These are phyloP conservation scores for Gentiana macrophylla DNA, from an alignment of 257 asterid genomes.

Conservation along the genomic window DNA sequence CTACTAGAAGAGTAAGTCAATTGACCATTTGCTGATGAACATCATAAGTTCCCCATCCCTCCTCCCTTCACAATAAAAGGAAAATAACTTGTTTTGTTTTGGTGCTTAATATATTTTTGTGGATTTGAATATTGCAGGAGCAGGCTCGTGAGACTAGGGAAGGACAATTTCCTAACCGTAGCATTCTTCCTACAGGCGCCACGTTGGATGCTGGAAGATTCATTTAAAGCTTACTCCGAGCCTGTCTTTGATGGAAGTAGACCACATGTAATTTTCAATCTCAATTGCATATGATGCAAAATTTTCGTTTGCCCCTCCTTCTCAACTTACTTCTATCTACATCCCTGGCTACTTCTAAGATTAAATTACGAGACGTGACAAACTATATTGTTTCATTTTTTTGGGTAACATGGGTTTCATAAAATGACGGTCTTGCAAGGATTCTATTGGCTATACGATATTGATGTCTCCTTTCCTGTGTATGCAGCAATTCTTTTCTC, in stretches of 20 bases:
- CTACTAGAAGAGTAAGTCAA: conserved; percentile 73
- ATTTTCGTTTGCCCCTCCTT: too few relatives aligned
- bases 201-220: conserved; percentile 54
- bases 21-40: not conserved
- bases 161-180: conserved; percentile 48
- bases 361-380: not conserved
- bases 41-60: too few relatives aligned
- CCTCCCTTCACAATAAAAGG: too few relatives aligned
- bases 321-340: too few relatives aligned
- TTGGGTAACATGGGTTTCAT: not conserved
- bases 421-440: conserved; percentile 2
- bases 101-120: not conserved
- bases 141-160: conserved; percentile 49
- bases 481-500: conserved; percentile 47
- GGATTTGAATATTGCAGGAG: conserved; percentile 34
- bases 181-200: conserved; percentile 41
- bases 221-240: conserved; percentile 32
- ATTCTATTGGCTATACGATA: not conserved
- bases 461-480: conserved; percentile 8
- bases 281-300: too few relatives aligned
- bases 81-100: too few relatives aligned
- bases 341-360: not conserved
- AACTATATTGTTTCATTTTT: too few relatives aligned
- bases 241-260: conserved; percentile 50
- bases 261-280: conserved; percentile 43